A percentile compares a stretch with the other conserved stretches of the same genome.
phyloP scores from a whole-genome alignment of 2,329 filamentous ascomycete species.

The Colletotrichum sp. region DNA sequence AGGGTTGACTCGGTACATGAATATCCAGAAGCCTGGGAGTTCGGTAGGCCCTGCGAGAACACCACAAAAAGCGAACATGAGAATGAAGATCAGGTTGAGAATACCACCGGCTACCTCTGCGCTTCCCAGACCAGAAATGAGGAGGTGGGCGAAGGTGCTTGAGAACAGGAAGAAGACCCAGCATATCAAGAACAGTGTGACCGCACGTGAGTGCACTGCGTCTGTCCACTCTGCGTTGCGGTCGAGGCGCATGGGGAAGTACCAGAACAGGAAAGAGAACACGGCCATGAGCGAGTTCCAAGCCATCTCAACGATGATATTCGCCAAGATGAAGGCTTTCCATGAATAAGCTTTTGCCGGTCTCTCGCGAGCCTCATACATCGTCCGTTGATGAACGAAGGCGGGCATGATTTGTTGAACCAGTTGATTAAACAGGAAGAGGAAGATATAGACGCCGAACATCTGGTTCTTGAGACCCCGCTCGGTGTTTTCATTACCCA shows the following conservation, averaged over 20 bases:
- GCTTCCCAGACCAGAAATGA: slow-evolving; percentile 67
- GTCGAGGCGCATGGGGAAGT: slow-evolving; percentile 71
- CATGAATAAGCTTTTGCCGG: slow-evolving; percentile 73
- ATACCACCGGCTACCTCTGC: slow-evolving; percentile 67
- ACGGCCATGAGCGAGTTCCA: slow-evolving; percentile 68
- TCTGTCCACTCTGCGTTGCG: slow-evolving; percentile 59
- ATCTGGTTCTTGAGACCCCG: slow-evolving; percentile 70
- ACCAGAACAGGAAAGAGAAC: slow-evolving; percentile 68
- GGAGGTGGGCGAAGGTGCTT: slow-evolving; percentile 69
- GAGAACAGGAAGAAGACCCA: slow-evolving; percentile 70
- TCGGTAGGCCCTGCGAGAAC: slow-evolving; percentile 62
- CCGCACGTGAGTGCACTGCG: slow-evolving; percentile 52
- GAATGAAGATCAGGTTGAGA: slow-evolving; percentile 38
- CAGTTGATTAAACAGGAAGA: slow-evolving; percentile 56
- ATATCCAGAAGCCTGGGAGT: slow-evolving; percentile 73
- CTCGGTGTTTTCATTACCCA: slow-evolving; percentile 58
- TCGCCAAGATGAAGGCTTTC: slow-evolving; percentile 68
- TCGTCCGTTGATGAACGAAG: slow-evolving; percentile 66
- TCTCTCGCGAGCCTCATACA: slow-evolving; percentile 71
- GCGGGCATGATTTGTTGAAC: slow-evolving; percentile 65
- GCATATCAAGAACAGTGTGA: slow-evolving; percentile 67
- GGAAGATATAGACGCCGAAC: slow-evolving; percentile 69
- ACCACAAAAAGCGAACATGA: slow-evolving; percentile 63
- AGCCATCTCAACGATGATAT: slow-evolving; percentile 71
- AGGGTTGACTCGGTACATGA: slow-evolving; percentile 73